A percentile compares a stretch with the other conserved stretches of the same genome.
Conservation (phyloP, 495 filamentous ascomycete species). For the Elasticomyces elasticus region DNA sequence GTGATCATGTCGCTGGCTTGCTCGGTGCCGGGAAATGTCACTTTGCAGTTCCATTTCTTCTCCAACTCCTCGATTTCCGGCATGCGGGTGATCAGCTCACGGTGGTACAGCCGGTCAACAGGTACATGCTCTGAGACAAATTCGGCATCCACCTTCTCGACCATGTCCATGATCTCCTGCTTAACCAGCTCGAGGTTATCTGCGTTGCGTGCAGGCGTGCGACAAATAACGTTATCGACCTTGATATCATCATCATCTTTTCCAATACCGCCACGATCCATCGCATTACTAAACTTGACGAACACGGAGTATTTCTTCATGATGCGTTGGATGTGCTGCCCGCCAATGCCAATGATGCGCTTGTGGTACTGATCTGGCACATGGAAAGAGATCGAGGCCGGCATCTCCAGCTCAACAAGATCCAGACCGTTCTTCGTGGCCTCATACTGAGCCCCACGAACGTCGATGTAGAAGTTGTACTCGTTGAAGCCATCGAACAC, state of each 20-base stretch:
- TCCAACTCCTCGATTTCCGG: conserved; percentile 85
- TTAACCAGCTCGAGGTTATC: conserved; percentile 94
- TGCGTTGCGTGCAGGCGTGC: conserved; percentile 92
- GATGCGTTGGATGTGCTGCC: conserved; percentile 97
- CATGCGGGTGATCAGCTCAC: conserved; percentile 79
- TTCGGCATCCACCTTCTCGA: conserved; percentile 93
- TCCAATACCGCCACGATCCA: conserved; percentile 91
- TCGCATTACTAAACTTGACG: conserved; percentile 98
- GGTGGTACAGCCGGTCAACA: conserved; percentile 90
- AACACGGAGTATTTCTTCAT: conserved; percentile 99
- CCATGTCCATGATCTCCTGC: conserved; percentile 99
- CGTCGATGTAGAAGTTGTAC: conserved; percentile 99
- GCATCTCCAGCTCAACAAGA: conserved; percentile 97
- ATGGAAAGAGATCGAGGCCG: conserved; percentile 96
- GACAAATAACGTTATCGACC: conserved; percentile 97
- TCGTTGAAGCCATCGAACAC: conserved; percentile 98
- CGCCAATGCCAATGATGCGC: conserved; percentile 96
- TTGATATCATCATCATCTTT: conserved; percentile 96
- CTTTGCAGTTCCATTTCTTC: conserved; percentile 98
- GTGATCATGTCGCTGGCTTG: conserved; percentile 92
- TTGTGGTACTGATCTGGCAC: conserved; percentile 99
- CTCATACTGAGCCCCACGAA: conserved; percentile 81
- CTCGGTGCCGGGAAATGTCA: conserved; percentile 93
- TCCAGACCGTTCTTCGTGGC: conserved; percentile 83
- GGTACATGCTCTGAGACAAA: conserved; percentile 87